phyloP scores from a whole-genome alignment of 306 rosid species.

The Fragaria iinumae region DNA sequence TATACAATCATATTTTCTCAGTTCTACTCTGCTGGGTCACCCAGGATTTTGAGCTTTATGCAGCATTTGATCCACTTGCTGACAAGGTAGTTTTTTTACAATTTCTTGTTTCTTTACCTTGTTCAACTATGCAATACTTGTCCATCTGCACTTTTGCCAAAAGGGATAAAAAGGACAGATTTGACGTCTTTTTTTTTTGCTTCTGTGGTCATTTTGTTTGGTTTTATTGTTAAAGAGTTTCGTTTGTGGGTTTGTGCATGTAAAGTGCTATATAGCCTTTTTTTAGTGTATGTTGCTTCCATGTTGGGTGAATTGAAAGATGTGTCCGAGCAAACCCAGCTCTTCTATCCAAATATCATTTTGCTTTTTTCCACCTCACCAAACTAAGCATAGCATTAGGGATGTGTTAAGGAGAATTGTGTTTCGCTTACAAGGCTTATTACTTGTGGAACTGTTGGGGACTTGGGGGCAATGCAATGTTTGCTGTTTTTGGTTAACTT shows the following conservation, averaged over 20 bases:
- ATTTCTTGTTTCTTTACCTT: not conserved
- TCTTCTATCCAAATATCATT: not conserved
- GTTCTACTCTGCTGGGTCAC: constrained; percentile 94
- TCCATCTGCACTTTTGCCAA: constrained; percentile 1
- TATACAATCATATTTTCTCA: constrained; percentile 38
- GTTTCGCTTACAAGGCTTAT: not conserved
- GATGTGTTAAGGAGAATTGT: not conserved
- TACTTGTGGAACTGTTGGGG: not conserved
- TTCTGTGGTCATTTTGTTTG: not conserved
- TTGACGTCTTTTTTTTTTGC: not conserved
- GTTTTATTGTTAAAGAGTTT: constrained; percentile 4
- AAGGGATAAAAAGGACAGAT: constrained; percentile 6
- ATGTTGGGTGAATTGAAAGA: not conserved
- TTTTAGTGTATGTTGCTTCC: too few relatives aligned
- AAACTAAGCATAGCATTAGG: not conserved
- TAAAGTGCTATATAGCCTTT: not conserved
- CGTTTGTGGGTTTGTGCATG: not conserved
- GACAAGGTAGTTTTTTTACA: constrained; percentile 56
- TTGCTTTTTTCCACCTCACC: not conserved
- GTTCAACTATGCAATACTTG: not conserved
- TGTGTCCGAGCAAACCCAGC: not conserved
- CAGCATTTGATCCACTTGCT: constrained; percentile 98
- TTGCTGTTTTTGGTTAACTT: not conserved
- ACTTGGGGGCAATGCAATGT: not conserved
- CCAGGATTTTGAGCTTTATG: constrained; percentile 94